Evolutionary conservation across 768 basidiomycete genomes (phyloP).

Genomic region (Leccinum ochraceum): DNA sequence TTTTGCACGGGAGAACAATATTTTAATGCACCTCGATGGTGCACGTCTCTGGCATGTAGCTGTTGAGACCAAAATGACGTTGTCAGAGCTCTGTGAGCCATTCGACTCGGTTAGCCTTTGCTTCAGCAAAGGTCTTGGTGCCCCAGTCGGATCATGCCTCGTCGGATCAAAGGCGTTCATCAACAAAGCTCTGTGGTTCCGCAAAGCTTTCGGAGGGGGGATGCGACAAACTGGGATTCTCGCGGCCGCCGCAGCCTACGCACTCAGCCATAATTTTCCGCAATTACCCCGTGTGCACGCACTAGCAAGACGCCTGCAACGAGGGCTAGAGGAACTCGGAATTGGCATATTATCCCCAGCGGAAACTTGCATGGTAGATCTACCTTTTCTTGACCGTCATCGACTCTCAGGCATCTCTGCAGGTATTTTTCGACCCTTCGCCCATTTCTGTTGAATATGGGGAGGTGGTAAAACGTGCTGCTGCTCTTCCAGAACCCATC

Average conservation of each 20-base stretch:
- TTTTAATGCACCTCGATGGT: slow-evolving; percentile 90
- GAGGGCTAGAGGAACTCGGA: slow-evolving; percentile 71
- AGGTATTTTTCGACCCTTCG: slow-evolving; percentile 85
- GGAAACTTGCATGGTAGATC: slow-evolving; percentile 90
- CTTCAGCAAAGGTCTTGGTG: slow-evolving; percentile 95
- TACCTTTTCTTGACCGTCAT: background rate
- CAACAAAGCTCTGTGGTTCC: slow-evolving; percentile 76
- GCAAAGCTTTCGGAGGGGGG: slow-evolving; percentile 93
- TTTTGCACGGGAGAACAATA: slow-evolving; percentile 64
- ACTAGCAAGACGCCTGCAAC: slow-evolving; percentile 69
- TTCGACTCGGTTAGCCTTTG: slow-evolving; percentile 94
- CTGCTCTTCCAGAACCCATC: slow-evolving; percentile 67
- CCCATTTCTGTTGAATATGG: slow-evolving; percentile 66
- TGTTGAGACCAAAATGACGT: slow-evolving; percentile 61
- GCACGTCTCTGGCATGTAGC: slow-evolving; percentile 98
- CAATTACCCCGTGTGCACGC: slow-evolving; percentile 72
- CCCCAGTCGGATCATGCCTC: slow-evolving; percentile 82
- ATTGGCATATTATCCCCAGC: slow-evolving; percentile 68
- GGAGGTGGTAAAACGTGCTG: slow-evolving; percentile 66
- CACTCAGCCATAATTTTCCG: slow-evolving; percentile 81
- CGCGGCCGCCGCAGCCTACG: slow-evolving; percentile 82
- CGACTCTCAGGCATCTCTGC: slow-evolving; percentile 1
- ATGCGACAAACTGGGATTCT: slow-evolving; percentile 93
- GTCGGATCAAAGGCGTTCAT: slow-evolving; percentile 83
- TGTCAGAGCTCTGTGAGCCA: slow-evolving; percentile 80